A percentile compares a stretch with the other conserved stretches of the same genome.
phyloP scores from a whole-genome alignment of 2,329 filamentous ascomycete genomes.

The Monosporascus sp. region DNA sequence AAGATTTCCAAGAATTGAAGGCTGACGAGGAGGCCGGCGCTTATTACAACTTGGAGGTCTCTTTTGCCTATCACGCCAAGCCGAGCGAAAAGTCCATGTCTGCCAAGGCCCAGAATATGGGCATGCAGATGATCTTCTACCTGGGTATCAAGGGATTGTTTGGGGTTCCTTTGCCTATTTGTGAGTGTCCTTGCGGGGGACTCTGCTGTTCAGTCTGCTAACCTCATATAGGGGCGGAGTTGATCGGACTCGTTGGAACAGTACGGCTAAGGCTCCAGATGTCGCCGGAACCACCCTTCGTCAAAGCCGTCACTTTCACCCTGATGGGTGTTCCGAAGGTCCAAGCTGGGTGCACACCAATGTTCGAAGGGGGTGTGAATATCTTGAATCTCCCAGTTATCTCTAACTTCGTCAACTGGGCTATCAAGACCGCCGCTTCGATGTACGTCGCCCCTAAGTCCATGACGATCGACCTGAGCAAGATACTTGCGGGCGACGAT shows the following conservation, averaged over 20 bases:
- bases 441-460: constrained; percentile 95
- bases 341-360: constrained; percentile 81
- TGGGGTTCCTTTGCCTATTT: constrained; percentile 81
- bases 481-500: constrained; percentile 85
- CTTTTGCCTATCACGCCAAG: constrained; percentile 85
- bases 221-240: constrained; percentile 57
- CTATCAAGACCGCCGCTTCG: constrained; percentile 77
- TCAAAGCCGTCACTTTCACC: constrained; percentile 88
- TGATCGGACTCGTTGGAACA: constrained; percentile 87
- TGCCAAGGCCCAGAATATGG: constrained; percentile 88
- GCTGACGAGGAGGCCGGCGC: constrained; percentile 87
- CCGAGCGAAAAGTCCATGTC: constrained; percentile 65
- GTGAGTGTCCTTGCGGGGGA: constrained; percentile 27
- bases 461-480: constrained; percentile 84
- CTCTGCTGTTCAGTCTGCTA: constrained; percentile 1
- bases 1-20: constrained; percentile 80
- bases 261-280: constrained; percentile 77
- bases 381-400: constrained; percentile 88
- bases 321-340: constrained; percentile 92
- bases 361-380: constrained; percentile 87
- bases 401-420: constrained; percentile 95
- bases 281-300: constrained; percentile 83
- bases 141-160: constrained; percentile 85
- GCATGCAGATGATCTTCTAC: constrained; percentile 94
- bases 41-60: constrained; percentile 88